Conservation (phyloP, 805 yeast species). For the Wickerhamiella parazyma region DNA sequence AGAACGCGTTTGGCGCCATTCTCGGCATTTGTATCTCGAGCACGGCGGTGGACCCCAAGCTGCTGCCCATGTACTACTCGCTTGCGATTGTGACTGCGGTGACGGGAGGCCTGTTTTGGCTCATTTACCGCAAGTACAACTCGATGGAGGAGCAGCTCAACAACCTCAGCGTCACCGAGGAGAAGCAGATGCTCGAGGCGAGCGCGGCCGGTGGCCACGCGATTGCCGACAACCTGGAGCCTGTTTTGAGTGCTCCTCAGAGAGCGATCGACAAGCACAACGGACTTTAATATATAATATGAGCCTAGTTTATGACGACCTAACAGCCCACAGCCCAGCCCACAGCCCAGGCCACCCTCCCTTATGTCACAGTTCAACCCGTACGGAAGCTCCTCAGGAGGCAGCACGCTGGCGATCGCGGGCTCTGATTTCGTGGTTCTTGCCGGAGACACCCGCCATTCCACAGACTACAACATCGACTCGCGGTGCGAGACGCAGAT, state of each 20-base stretch:
- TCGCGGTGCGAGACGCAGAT: conserved; percentile 87
- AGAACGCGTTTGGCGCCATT: conserved; percentile 67
- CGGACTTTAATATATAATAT: background rate
- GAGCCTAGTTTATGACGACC: background rate
- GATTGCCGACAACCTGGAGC: conserved; percentile 6
- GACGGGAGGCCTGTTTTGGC: conserved; percentile 51
- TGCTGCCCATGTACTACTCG: conserved; percentile 55
- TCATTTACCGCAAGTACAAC: conserved; percentile 42
- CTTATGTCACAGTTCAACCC: conserved; percentile 19
- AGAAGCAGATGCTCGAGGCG: background rate
- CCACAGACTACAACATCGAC: conserved; percentile 85
- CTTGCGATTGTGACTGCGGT: conserved; percentile 44
- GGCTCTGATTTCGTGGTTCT: conserved; percentile 94
- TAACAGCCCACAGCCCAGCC: no score
- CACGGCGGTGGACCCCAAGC: conserved; percentile 53
- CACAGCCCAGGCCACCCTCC: no score
- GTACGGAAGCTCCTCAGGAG: conserved; percentile 51
- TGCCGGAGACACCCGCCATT: conserved; percentile 98
- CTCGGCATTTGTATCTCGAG: conserved; percentile 60
- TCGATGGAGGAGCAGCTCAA: conserved; percentile 44
- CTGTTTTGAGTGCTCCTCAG: conserved; percentile 3
- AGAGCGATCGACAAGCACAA: background rate
- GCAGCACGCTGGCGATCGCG: conserved; percentile 93
- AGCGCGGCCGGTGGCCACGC: conserved; percentile 7
- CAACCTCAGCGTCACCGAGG: conserved; percentile 29